Evolutionary conservation across 2,329 filamentous ascomycete species (phyloP), one percentile per base, ranked within the genome.

Genomic region (Volutella citrinella): DNA sequence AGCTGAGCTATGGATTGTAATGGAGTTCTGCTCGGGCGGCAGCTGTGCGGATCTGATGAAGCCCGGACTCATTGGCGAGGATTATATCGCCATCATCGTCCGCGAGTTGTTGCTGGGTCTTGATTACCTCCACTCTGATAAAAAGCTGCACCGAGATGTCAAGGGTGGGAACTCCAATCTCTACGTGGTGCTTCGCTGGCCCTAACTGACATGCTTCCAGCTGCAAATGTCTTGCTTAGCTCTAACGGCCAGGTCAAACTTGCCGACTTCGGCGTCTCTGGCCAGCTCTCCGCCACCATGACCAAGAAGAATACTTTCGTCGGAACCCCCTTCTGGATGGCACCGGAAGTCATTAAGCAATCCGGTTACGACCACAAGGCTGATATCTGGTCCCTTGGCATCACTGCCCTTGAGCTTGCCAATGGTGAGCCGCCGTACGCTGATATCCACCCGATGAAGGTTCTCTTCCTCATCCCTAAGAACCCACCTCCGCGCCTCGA

Each of bases 301-400:
- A 96, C 91, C 43, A 97, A 97, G 74, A 97, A 97, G 69, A 97
- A 97, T 59, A 97, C 91, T 0, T 98, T 97, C 61, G 91, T 98
- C 19, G 93, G 93, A 20, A 97, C 91, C 0, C 91, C 93, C 2
- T 98, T 97, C 60, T 98, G 93, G 93, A 98, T 98, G 91, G 91
- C 93, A 4, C 91, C 91, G 10, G 91, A 98, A 65, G 91, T 97
- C 35, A 98, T 98, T 63, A 95, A 95, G 66, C 91, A 98, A 62
- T 95, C 89, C 38, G 91, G 91, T 30, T 96, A 97, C 68, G 91
- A 96, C 61, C 88, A 95, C 67, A 96, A 96, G 66, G 91, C 91
- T 27, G 91, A 97, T 57, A 95, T 97, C 38, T 97, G 91, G 91
- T 96, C 91, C 3, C 70, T 96, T 13, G 91, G 91, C 23, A 96